Evolutionary conservation across 2,329 filamentous ascomycete species (phyloP), one percentile per base, ranked within the genome.

Genomic region (Huntiella omanensis): DNA sequence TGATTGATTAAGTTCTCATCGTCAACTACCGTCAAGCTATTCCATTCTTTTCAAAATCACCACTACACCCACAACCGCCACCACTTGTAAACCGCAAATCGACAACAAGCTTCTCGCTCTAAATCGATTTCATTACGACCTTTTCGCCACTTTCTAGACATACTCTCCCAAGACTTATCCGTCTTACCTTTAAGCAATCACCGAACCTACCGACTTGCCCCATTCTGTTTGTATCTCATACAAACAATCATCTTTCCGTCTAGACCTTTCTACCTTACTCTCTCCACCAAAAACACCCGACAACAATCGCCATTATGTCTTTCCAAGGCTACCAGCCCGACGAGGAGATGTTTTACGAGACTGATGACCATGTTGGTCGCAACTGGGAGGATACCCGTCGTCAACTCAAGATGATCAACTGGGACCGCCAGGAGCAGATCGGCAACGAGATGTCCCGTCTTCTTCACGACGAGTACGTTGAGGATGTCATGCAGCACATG

Each of bases 401-500:
- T 56, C 78, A 83, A 51, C 75, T 80, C 54, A 84, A 80, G 62
- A 74, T 84, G 58, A 67, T 91, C 55, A 80, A 83, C 50, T 77
- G 82, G 58, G 77, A 88, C 64, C 77, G 79, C 56, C 88, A 95
- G 63, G 83, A 88, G 58, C 80, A 81, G 54, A 81, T 96, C 55
- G 86, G 81, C 51, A 83, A 86, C 58, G 84, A 96, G 60, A 74
- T 96, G 53, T 95, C 87, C 40, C 77, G 79, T 54, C 68, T 83
- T 54, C 85, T 86, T 43, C 79, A 77, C 51, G 85, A 93, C 47
- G 86, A 95, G 65, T 94, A 96, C 60, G 75, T 92, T 55, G 85
- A 94, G 62, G 88, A 96, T 60, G 81, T 95, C 60, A 77, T 96
- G 66, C 74, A 81, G 58, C 88, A 96, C 65, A 91, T 95, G 82